These are phyloP conservation scores for Falciphora oryzae DNA, from an alignment of 2,329 filamentous ascomycete genomes.

Conservation along the genomic window DNA sequence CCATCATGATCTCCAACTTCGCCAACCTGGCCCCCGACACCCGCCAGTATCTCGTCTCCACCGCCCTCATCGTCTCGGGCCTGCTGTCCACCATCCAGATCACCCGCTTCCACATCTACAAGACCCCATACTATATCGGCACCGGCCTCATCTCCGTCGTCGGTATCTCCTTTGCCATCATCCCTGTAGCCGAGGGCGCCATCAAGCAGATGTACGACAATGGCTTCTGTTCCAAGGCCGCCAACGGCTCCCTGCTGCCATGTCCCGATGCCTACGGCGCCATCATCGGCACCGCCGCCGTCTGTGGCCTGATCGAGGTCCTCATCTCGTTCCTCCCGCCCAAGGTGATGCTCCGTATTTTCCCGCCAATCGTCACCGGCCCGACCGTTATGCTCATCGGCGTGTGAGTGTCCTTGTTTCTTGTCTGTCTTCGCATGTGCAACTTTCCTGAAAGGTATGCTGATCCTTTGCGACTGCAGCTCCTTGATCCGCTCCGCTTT, in stretches of 20 bases:
- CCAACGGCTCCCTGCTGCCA: conserved; percentile 59
- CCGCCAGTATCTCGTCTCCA: conserved; percentile 74
- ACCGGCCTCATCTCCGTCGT: conserved; percentile 53
- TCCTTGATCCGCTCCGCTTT: conserved; percentile 67
- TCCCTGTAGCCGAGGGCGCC: conserved; percentile 66
- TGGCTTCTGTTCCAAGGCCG: conserved; percentile 57
- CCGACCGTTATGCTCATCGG: conserved; percentile 60
- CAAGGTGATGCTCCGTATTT: conserved; percentile 61
- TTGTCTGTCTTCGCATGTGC: background rate
- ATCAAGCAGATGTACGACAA: conserved; percentile 73
- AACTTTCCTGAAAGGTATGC: background rate
- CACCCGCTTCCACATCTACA: conserved; percentile 65
- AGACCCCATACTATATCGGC: conserved; percentile 66
- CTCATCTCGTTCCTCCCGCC: conserved; percentile 70
- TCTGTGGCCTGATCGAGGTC: conserved; percentile 65
- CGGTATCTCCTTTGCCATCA: conserved; percentile 71
- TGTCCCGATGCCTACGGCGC: conserved; percentile 74
- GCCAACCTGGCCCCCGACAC: conserved; percentile 56
- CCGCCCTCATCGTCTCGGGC: conserved; percentile 72
- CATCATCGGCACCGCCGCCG: conserved; percentile 62
- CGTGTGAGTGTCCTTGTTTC: conserved; percentile 30
- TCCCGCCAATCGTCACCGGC: conserved; percentile 59
- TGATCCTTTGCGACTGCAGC: background rate
- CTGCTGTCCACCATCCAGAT: conserved; percentile 72
- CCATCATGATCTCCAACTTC: conserved; percentile 62